Evolutionary conservation across 257 asterid genomes (phyloP).

Genomic region (Euphrasia confusa): DNA sequence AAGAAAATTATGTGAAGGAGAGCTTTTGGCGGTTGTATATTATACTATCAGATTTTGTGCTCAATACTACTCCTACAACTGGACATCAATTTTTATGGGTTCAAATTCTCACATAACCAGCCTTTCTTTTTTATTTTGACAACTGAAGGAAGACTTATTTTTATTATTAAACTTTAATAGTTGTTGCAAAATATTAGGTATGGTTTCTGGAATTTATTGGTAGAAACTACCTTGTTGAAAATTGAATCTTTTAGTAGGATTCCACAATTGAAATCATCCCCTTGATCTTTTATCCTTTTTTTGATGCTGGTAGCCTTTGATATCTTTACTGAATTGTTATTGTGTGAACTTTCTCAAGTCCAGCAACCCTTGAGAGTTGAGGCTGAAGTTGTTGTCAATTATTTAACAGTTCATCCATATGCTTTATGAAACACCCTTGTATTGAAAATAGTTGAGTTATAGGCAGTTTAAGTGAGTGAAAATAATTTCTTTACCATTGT

Average conservation of each 20-base stretch:
- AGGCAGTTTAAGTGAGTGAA: background rate
- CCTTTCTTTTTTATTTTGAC: background rate
- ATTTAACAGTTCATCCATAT: background rate
- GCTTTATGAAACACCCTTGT: background rate
- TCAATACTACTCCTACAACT: slow-evolving; percentile 2
- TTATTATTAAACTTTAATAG: background rate
- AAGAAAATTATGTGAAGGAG: slow-evolving; percentile 6
- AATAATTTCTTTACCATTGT: background rate
- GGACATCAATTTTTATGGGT: background rate
- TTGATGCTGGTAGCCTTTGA: background rate
- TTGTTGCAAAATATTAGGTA: background rate
- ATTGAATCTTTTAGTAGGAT: background rate
- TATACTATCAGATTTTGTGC: slow-evolving; percentile 4
- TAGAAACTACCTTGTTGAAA: slow-evolving; percentile 1
- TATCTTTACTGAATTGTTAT: background rate
- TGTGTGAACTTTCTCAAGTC: background rate
- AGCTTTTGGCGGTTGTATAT: slow-evolving; percentile 5
- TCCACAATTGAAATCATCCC: background rate
- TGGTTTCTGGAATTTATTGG: background rate
- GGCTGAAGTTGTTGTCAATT: background rate
- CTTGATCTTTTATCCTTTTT: background rate
- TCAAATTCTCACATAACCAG: background rate
- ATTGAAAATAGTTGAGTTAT: background rate
- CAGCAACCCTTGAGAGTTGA: background rate
- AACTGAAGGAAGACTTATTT: background rate